phyloP scores from a whole-genome alignment of 2,329 filamentous ascomycete species.

The Lachnellula arida region DNA sequence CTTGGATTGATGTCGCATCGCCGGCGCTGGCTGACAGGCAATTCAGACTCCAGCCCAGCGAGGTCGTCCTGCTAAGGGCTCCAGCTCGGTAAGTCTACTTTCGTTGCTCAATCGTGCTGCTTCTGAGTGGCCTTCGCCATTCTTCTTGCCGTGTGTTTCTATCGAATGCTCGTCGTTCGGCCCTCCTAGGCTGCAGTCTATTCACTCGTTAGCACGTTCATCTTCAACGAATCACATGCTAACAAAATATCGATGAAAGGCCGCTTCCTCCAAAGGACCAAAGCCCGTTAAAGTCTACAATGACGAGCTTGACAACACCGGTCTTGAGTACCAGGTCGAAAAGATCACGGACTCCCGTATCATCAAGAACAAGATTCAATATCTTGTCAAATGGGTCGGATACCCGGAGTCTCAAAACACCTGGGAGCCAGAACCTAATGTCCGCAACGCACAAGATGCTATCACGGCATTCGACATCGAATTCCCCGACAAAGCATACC shows the following conservation, averaged over 20 bases:
- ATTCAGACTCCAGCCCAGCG: background rate
- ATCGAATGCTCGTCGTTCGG: background rate
- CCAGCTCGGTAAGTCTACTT: background rate
- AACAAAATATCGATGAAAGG: background rate
- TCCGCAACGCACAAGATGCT: slow-evolving; percentile 5
- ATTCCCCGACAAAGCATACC: slow-evolving; percentile 6
- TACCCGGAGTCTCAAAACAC: slow-evolving; percentile 6
- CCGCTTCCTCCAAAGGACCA: background rate
- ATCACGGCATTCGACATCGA: slow-evolving; percentile 9
- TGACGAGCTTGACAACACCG: background rate
- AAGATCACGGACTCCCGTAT: slow-evolving; percentile 11
- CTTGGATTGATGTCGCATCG: background rate
- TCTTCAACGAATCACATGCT: background rate
- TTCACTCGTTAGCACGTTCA: background rate
- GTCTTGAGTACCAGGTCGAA: slow-evolving; percentile 13
- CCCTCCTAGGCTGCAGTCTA: background rate
- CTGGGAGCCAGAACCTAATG: slow-evolving; percentile 17
- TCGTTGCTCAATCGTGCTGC: background rate
- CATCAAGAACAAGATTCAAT: slow-evolving; percentile 1
- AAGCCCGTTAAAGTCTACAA: background rate
- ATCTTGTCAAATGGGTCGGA: slow-evolving; percentile 16
- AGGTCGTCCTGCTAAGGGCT: background rate
- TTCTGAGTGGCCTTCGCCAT: background rate
- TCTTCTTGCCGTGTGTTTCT: background rate
- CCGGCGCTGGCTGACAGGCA: background rate